Evolutionary conservation across 2,329 filamentous ascomycete species (phyloP).

Genomic region (Fusarium sp.): DNA sequence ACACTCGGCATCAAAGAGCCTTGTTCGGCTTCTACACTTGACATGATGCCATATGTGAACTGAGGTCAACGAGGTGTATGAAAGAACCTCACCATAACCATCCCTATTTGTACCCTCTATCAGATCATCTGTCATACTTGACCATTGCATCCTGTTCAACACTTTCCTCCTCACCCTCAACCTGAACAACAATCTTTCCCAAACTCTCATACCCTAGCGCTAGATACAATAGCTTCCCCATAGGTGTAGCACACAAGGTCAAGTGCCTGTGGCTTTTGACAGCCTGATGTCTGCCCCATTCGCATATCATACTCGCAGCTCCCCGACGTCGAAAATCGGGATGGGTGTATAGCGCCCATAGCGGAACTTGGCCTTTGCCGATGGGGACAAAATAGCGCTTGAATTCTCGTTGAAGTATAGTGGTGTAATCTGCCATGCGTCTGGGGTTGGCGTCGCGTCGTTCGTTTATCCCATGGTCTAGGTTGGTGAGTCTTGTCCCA

Average conservation of each 20-base stretch:
- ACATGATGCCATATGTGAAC: not conserved
- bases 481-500: not conserved
- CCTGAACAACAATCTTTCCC: constrained; percentile 4
- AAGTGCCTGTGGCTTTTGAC: not conserved
- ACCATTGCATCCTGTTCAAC: constrained; percentile 8
- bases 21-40: not conserved
- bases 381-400: not conserved
- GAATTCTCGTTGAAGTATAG: not conserved
- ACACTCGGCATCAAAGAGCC: not conserved
- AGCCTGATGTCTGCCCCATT: constrained; percentile 12
- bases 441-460: constrained; percentile 4
- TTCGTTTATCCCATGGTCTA: constrained; percentile 20
- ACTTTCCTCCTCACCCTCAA: constrained; percentile 10
- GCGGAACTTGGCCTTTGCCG: not conserved
- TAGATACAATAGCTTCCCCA: not conserved
- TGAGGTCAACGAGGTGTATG: not conserved
- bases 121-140: not conserved
- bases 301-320: constrained; percentile 9
- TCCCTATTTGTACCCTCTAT: not conserved
- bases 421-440: not conserved
- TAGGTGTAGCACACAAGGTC: not conserved
- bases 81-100: no score
- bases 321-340: not conserved
- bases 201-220: not conserved
- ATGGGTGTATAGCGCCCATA: constrained; percentile 5